Conservation (phyloP, 108 stramenopile species). For the Nannochloropsis salina region DNA sequence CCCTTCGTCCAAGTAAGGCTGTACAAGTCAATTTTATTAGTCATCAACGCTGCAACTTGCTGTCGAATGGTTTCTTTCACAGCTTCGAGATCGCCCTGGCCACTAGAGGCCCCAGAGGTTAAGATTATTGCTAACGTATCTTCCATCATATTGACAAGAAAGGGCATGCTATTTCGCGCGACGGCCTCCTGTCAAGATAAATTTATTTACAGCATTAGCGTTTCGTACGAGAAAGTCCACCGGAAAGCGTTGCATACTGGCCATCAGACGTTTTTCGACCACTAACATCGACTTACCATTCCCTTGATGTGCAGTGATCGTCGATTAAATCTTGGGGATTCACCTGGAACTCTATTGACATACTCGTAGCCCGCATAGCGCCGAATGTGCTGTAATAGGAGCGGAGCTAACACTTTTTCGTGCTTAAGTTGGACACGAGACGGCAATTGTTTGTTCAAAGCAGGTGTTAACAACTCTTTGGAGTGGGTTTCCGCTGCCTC, state of each 20-base stretch:
- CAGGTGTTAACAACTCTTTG: not conserved
- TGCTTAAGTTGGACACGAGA: not conserved
- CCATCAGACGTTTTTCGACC: no score
- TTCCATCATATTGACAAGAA: not conserved
- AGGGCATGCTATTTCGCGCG: not conserved
- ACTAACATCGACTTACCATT: not conserved
- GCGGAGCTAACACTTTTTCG: constrained; percentile 1
- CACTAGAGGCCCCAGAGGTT: not conserved
- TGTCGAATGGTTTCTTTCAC: not conserved
- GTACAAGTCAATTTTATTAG: not conserved
- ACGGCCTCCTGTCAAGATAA: not conserved
- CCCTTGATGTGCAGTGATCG: not conserved
- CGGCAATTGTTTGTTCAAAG: not conserved
- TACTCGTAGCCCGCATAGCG: not conserved
- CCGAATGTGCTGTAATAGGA: not conserved
- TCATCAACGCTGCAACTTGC: not conserved
- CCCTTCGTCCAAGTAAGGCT: not conserved
- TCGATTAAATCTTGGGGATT: not conserved
- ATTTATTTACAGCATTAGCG: no score
- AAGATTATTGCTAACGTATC: not conserved
- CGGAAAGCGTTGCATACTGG: no score
- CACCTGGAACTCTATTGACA: not conserved
- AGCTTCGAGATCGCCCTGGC: not conserved
- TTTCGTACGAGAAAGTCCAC: no score
- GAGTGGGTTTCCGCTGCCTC: not conserved